Evolutionary conservation across 768 basidiomycete genomes (phyloP).

Genomic region (Polyporus arcularius): DNA sequence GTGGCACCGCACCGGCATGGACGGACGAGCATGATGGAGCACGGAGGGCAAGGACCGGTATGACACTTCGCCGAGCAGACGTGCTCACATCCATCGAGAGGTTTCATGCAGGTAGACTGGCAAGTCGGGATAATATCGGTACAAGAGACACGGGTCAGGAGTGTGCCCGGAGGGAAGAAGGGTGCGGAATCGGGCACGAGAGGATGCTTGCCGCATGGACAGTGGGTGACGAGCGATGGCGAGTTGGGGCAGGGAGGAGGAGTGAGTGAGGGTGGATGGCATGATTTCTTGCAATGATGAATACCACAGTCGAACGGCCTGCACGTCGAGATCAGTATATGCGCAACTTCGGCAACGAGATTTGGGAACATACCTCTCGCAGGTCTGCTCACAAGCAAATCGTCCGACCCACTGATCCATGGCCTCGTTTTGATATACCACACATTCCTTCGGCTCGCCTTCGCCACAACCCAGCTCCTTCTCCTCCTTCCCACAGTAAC

Average conservation of each 20-base stretch:
- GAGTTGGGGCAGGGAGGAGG: constrained; percentile 72
- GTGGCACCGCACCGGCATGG: constrained; percentile 89
- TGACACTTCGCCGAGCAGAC: constrained; percentile 74
- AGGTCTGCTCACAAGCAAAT: constrained; percentile 60
- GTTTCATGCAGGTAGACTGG: constrained; percentile 62
- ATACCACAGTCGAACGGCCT: constrained; percentile 75
- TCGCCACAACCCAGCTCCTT: constrained; percentile 68
- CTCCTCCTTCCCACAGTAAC: constrained; percentile 79
- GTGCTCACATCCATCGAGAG: constrained; percentile 70
- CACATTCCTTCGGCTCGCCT: constrained; percentile 45
- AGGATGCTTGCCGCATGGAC: constrained; percentile 77
- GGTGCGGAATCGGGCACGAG: constrained; percentile 42
- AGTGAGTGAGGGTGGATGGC: constrained; percentile 69
- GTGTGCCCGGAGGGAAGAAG: constrained; percentile 43
- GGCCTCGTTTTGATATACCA: constrained; percentile 36
- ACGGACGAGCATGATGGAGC: constrained; percentile 63
- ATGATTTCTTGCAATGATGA: constrained; percentile 72
- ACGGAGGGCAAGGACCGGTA: constrained; percentile 77
- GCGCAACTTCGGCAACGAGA: not conserved
- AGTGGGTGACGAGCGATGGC: constrained; percentile 65
- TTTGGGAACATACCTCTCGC: constrained; percentile 48
- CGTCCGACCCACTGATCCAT: constrained; percentile 65
- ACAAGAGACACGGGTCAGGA: constrained; percentile 47
- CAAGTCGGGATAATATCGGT: constrained; percentile 84
- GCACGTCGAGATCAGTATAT: constrained; percentile 2